phyloP scores from a whole-genome alignment of 139 green algal species.

The Dunaliella sp. region DNA sequence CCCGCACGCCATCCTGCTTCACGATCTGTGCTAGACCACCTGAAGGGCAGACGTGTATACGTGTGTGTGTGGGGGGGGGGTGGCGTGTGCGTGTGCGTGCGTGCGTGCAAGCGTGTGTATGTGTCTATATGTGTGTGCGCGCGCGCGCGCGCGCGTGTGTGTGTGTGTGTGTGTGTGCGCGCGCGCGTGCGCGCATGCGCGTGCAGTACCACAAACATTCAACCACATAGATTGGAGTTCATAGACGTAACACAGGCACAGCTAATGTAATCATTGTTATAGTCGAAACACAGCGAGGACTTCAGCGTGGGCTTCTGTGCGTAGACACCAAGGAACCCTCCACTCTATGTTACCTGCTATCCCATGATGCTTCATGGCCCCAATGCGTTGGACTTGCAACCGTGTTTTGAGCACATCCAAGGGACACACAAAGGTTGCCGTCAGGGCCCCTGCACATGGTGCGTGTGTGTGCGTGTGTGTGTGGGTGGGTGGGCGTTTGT shows the following conservation, averaged over 20 bases:
- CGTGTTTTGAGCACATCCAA: conserved; percentile 97
- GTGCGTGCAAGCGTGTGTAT: not conserved
- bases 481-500: not conserved
- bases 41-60: conserved; percentile 15
- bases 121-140: not conserved
- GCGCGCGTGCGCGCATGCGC: conserved; percentile 36
- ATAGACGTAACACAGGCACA: no score
- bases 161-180: conserved; percentile 1
- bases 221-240: conserved; percentile 15
- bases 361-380: conserved; percentile 40
- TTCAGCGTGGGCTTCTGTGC: no score
- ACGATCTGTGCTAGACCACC: conserved; percentile 78
- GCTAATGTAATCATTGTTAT: no score
- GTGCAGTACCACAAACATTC: conserved; percentile 1
- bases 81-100: not conserved
- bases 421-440: conserved; percentile 93
- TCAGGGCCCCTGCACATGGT: conserved; percentile 65
- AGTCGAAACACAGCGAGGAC: no score
- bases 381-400: conserved; percentile 78
- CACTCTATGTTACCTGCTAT: conserved; percentile 73
- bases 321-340: no score
- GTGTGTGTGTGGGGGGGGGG: not conserved
- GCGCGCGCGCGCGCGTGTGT: not conserved
- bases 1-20: conserved; percentile 72
- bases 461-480: not conserved